Conservation (phyloP, 2,329 filamentous ascomycete species). For the Fusarium austroafricanum region DNA sequence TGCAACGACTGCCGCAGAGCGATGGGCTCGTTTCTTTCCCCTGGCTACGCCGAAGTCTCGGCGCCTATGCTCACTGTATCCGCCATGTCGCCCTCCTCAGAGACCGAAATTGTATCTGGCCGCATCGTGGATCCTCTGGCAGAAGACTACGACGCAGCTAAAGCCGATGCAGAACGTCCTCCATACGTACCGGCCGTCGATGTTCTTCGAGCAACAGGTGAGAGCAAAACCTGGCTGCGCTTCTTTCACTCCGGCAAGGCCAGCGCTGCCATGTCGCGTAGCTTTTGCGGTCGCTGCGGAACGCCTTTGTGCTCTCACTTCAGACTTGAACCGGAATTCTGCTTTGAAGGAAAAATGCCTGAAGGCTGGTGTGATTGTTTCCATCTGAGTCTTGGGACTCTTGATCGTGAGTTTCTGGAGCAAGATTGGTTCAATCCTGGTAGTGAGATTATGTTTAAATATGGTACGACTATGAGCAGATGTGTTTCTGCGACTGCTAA, state of each 20-base stretch:
- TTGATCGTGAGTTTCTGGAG: conserved; percentile 41
- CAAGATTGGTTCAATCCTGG: conserved; percentile 36
- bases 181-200: not conserved
- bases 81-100: not conserved
- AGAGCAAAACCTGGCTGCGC: not conserved
- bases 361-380: conserved; percentile 31
- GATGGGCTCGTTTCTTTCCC: not conserved
- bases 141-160: not conserved
- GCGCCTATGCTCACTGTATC: not conserved
- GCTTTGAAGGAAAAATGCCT: conserved; percentile 30
- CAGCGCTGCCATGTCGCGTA: conserved; percentile 34
- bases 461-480: conserved; percentile 36
- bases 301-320: conserved; percentile 38
- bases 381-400: conserved; percentile 32
- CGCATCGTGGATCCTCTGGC: not conserved
- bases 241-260: conserved; percentile 40
- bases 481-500: conserved; percentile 34
- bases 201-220: not conserved
- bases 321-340: conserved; percentile 22
- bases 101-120: fast-evolving
- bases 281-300: conserved; percentile 46
- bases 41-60: fast-evolving
- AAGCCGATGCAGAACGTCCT: not conserved
- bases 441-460: conserved; percentile 31
- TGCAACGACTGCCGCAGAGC: not conserved